A percentile compares a stretch with the other conserved stretches of the same genome.
phyloP scores from a whole-genome alignment of 2,329 filamentous ascomycete genomes.

The Fusarium sp. region DNA sequence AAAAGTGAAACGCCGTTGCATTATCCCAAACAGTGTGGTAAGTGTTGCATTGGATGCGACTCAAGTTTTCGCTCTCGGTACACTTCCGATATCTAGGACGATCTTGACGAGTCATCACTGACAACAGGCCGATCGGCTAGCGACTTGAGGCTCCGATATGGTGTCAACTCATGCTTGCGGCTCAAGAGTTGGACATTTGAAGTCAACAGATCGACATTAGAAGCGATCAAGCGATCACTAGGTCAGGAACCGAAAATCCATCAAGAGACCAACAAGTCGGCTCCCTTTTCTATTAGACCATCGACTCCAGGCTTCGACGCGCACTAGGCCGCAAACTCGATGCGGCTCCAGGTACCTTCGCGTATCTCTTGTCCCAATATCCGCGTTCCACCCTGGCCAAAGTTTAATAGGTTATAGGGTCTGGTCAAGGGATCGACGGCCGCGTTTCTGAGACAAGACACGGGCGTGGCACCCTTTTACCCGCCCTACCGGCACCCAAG shows the following conservation, averaged over 20 bases:
- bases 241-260: background rate
- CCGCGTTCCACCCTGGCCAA: background rate
- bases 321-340: background rate
- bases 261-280: background rate
- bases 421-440: background rate
- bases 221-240: background rate
- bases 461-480: background rate
- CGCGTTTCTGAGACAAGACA: background rate
- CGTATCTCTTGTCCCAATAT: background rate
- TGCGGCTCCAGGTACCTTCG: conserved; percentile 12
- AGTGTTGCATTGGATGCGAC: background rate
- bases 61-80: background rate
- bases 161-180: background rate
- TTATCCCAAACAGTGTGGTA: background rate
- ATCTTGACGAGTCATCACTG: background rate
- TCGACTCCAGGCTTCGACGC: background rate
- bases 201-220: background rate
- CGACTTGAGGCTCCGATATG: background rate
- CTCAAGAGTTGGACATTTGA: background rate
- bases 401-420: background rate
- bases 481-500: background rate
- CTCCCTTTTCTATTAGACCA: background rate
- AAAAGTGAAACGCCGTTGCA: background rate
- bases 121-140: background rate
- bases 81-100: background rate